Evolutionary conservation across 2,329 filamentous ascomycete species (phyloP), one percentile per base, ranked within the genome.

Genomic region (Hymenoscyphus infarciens): DNA sequence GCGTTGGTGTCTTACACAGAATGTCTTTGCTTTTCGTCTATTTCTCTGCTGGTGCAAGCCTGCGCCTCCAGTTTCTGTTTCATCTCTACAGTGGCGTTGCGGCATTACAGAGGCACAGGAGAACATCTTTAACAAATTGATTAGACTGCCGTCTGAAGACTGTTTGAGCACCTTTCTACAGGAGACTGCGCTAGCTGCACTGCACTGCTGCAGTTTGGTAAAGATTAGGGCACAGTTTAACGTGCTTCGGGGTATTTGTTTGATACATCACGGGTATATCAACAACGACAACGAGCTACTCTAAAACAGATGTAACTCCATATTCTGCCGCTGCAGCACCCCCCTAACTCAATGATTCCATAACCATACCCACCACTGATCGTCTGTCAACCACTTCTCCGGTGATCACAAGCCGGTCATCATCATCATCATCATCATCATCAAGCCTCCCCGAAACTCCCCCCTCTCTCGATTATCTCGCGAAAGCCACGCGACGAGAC

Each of bases 401-500:
- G 13, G 13, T 11, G 13, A 38, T 13, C 13, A 38, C 35, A 52
- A 52, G 45, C 45, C 19, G 8, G n/a, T 52, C 45, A 52, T 52
- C 45, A 52, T 52, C 45, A 52, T 52, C 45, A 52, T 52, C 45
- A 52, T 52, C 45, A 52, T 52, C 45, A 52, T 52, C 45, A 52
- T 52, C 13, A 52, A 49, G 19, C 45, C 25, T 11, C 45, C 22
- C 45, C 19, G 35, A 38, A 38, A 38, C 35, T 38, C 35, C 35
- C 35, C 35, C 13, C 13, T 16, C 35, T 16, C 35, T 35, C 33
- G 33, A 35, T 35, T 35, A 35, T 16, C 45, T 52, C 45, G 19
- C 45, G 8, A 52, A 52, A 52, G 45, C 45, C 45, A 52, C 45
- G 45, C 45, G 19, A 52, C 45, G 19, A 52, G 19, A 52, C n/a